Base-by-base conservation (phyloP, 2,329 filamentous ascomycete genomes). In the Pseudocercospora macadamiae region DNA sequence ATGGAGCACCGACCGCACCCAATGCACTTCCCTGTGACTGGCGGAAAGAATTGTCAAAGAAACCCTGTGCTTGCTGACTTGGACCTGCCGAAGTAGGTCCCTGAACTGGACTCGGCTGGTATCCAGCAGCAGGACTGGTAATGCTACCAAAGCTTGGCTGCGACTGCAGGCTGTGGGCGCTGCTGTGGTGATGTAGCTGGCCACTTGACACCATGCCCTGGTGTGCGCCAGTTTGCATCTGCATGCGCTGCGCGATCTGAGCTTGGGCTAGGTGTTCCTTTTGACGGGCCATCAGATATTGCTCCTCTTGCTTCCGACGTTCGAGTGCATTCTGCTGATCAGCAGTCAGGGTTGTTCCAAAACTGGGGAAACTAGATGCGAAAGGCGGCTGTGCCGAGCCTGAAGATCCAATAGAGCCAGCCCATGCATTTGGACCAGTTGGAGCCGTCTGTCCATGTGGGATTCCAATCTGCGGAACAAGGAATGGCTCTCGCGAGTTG, bases 241-340 rank as follows among this genome's bases (percentile, higher is more conserved):
- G 88, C 72, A 93, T 83, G 64, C 87, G 86, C 74, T 86, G 88
- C 51, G 87, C 82, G 59, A 92, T 83, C 70, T 96, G 92, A 71
- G 96, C 92, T 64, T 92, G 90, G 63, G 92, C 89, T 55, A 97
- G 84, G 66, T 91, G 91, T 73, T 99, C 95, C 66, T 96, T 91
- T 75, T 99, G 95, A 39, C 95, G 89, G 45, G 96, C 95, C 86
- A 97, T 96, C 32, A 96, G 82, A 73, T 95, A 96, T 73, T 99
- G 95, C 71, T 99, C 96, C 75, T 99, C 95, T 74, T 99, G 95
- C 79, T 99, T 99, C 53, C 95, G 85, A 54, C 95, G 86, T 77
- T 99, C 95, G 1, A 99, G 80, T 36, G 96, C 96, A 76, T 99
- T 99, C 73, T 99, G 95, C 75, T 99, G 95, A 70, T 97, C 93